Base-by-base conservation (phyloP, 176 grass and related monocot genomes). In the Zea luxurians region DNA sequence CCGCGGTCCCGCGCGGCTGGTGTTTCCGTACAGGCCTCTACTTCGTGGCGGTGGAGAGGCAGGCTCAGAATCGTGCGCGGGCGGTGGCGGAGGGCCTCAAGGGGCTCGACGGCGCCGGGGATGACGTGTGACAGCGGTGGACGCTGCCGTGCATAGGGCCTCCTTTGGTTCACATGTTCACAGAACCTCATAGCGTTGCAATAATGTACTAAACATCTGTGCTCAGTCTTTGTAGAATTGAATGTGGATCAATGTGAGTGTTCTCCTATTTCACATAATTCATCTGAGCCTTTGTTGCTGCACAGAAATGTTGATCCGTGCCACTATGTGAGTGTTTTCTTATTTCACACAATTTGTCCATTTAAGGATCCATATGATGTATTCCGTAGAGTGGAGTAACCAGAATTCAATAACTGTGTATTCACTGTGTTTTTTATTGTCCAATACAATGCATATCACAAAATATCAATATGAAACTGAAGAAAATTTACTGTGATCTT, bases 31-130 rank as follows among this genome's bases (percentile, higher is more conserved):
- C 71, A 93, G 94, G 89, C 68, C 76, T 93, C 16, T 93, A 91
- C 88, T 84, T 91, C 59, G 89, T 97, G 72, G 94, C 89, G 18
- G 94, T 91, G 53, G 94, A 97, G 89, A 91, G 94, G 89, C 89
- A 97, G 45, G 80, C 89, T 54, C 94, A 97, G 79, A 93, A 91
- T 57, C 82, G 89, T 49, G 78, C 83, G 66, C 84, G 91, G 50
- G 86, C 83, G 66, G 82, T 93, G 57, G 87, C 91, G 13, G 84
- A 93, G 71, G 84, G 91, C 46, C 81, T 97, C 62, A 88, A 82
- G 71, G 16, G 57, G 41, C 78, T 97, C 48, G 89, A 97, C 66
- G 74, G 71, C 20, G 42, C 40, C 9, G 81, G 87, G 7, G 70
- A 87, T 78, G 78, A 89, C 76, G 84, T 85, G 36, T 90, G 82